Conservation (phyloP, 192 early-diverging fungal genomes). For the Coemansia sp. region DNA sequence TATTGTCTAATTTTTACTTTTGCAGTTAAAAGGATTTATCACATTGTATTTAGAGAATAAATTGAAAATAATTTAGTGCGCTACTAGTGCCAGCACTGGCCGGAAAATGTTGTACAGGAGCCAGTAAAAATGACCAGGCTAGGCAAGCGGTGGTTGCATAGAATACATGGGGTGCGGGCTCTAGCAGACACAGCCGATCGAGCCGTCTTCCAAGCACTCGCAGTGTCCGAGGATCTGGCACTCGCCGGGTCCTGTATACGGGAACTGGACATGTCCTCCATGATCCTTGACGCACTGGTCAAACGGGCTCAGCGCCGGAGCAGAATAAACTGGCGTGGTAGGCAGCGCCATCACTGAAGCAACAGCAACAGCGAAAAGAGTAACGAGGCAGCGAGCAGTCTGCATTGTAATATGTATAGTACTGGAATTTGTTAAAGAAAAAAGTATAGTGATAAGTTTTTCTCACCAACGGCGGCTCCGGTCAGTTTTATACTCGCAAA, state of each 20-base stretch:
- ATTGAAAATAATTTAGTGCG: not conserved
- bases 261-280: conserved; percentile 33
- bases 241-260: conserved; percentile 42
- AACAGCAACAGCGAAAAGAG: conserved; percentile 6
- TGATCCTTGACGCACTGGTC: conserved; percentile 41
- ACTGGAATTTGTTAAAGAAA: not conserved
- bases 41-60: not conserved
- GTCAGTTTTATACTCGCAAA: not conserved
- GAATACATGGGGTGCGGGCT: not conserved
- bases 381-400: not conserved
- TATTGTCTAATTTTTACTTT: not conserved
- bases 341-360: conserved; percentile 7
- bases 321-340: conserved; percentile 6
- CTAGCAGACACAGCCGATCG: conserved; percentile 45
- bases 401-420: conserved; percentile 3
- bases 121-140: not conserved
- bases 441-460: not conserved
- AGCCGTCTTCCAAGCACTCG: conserved; percentile 32
- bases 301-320: conserved; percentile 9
- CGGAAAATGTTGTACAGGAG: not conserved
- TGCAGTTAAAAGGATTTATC: not conserved
- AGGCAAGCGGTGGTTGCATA: not conserved
- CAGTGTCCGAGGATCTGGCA: conserved; percentile 39
- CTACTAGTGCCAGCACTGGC: not conserved
- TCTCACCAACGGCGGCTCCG: not conserved